Base-by-base conservation (phyloP, 2,329 filamentous ascomycete genomes). In the Trichoderma sp. region DNA sequence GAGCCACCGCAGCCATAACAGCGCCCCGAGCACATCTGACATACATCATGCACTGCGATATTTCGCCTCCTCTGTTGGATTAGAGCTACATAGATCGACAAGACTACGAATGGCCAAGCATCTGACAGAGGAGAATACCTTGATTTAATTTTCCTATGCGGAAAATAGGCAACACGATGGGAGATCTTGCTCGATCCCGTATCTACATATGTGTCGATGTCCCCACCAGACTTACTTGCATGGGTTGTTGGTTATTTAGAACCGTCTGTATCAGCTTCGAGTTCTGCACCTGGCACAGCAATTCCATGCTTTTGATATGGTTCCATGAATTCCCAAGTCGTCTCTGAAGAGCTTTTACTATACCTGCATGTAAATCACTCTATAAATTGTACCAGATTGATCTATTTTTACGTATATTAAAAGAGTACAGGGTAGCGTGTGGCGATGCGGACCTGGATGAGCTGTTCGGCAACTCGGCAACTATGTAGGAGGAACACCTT, bases 351-450 rank as follows among this genome's bases (percentile, higher is more conserved):
- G 18, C 7, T 45, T 45, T 45, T 1, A 6, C 4, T 9, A n/a
- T 9, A n/a, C 2, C 16, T 45, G 7, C 41, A n/a, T n/a, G 41
- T 45, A n/a, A 4, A n/a, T n/a, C 7, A n/a, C 41, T 45, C 16
- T 4, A 45, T 9, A n/a, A 4, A 18, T n/a, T n/a, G 41, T n/a
- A 45, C 16, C 3, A 45, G 16, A 45, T 45, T 45, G 7, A 9
- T 45, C 7, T 0, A n/a, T 0, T 45, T 45, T 45, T 4, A n/a
- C 38, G 38, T 18, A 0, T 2, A 9, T 4, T 3, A 9, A n/a
- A 2, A n/a, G 16, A 1, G 1, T 45, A 45, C 41, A 45, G 41
- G 41, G 41, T 45, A 45, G 41, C 41, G 2, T 45, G 16, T 45
- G 18, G 1, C 18, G 41, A 45, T 45, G 16, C 16, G 41, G 16